A percentile compares a stretch with the other conserved stretches of the same genome.
Conservation (phyloP, 2,329 filamentous ascomycete species). For the Nannizziopsis barbatae region DNA sequence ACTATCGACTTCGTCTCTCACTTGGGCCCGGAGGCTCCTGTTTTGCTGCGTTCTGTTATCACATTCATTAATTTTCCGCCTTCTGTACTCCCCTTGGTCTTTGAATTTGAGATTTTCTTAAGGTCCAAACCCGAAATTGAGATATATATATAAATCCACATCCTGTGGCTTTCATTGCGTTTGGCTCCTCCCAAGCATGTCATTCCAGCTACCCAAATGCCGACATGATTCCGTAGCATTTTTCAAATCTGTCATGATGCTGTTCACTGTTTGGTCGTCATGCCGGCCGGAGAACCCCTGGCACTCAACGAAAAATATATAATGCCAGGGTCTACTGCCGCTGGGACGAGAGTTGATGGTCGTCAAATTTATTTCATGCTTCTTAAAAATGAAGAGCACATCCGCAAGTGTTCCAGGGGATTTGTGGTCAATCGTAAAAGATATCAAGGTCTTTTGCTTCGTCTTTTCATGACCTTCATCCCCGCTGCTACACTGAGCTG, state of each 20-base stretch:
- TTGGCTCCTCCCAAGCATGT: slow-evolving; percentile 14
- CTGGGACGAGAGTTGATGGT: slow-evolving; percentile 83
- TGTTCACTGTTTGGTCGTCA: slow-evolving; percentile 23
- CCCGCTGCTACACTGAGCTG: slow-evolving; percentile 2
- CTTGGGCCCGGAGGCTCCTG: not conserved
- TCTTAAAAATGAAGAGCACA: slow-evolving; percentile 66
- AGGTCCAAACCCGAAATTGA: not conserved
- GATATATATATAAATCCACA: not conserved
- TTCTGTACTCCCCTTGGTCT: not conserved
- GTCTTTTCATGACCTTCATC: slow-evolving; percentile 4
- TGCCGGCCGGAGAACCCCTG: slow-evolving; percentile 41
- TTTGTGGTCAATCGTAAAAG: slow-evolving; percentile 70
- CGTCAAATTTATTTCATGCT: slow-evolving; percentile 65
- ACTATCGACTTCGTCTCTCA: slow-evolving; percentile 1
- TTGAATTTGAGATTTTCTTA: not conserved
- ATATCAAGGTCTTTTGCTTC: slow-evolving; percentile 58
- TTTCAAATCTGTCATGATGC: slow-evolving; percentile 25
- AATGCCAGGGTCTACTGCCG: slow-evolving; percentile 65
- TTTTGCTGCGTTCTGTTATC: slow-evolving; percentile 4
- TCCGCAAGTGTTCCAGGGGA: slow-evolving; percentile 72
- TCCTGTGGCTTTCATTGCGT: not conserved
- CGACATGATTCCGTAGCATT: slow-evolving; percentile 31
- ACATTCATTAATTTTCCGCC: slow-evolving; percentile 1
- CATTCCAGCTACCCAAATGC: slow-evolving; percentile 33
- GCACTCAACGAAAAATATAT: slow-evolving; percentile 91